A percentile compares a stretch with the other conserved stretches of the same genome.
phyloP scores from a whole-genome alignment of 768 basidiomycete genomes.

The Leucogyrophana mollusca region DNA sequence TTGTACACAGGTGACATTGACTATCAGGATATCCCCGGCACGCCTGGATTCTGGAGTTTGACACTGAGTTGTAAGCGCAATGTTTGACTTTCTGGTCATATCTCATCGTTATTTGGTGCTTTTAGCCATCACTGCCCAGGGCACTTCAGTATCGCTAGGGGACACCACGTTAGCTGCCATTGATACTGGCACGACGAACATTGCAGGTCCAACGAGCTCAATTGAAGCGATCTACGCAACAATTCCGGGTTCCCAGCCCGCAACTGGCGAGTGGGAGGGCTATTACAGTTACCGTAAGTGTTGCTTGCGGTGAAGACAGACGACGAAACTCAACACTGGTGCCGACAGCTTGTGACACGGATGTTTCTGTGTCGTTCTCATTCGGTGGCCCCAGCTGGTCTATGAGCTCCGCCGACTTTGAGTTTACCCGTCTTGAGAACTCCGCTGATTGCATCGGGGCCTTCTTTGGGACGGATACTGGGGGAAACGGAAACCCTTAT shows the following conservation, averaged over 20 bases:
- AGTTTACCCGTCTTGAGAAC: conserved; percentile 33
- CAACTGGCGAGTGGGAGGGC: conserved; percentile 37
- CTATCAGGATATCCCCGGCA: conserved; percentile 41
- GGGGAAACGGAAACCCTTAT: conserved; percentile 28
- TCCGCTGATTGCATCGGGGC: conserved; percentile 48
- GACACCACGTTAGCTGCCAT: conserved; percentile 42
- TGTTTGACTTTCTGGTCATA: not conserved
- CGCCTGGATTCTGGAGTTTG: conserved; percentile 50
- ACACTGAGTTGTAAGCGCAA: conserved; percentile 31
- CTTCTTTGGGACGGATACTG: conserved; percentile 43
- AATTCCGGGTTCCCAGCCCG: conserved; percentile 40
- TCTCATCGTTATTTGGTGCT: not conserved
- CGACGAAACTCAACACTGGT: not conserved
- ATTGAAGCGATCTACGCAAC: conserved; percentile 43
- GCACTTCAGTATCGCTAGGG: conserved; percentile 17
- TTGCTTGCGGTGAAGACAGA: not conserved
- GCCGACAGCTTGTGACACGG: conserved; percentile 32
- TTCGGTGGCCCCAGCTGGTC: conserved; percentile 48
- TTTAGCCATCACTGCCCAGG: conserved; percentile 38
- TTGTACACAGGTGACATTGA: conserved; percentile 54
- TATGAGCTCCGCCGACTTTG: conserved; percentile 49
- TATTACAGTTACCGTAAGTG: conserved; percentile 46
- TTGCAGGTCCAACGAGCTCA: conserved; percentile 46
- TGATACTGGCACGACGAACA: conserved; percentile 62
- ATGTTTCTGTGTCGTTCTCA: conserved; percentile 37